These are phyloP conservation scores for Torrubiella hemipterigena DNA, from an alignment of 2,329 filamentous ascomycete species.

Conservation along the genomic window DNA sequence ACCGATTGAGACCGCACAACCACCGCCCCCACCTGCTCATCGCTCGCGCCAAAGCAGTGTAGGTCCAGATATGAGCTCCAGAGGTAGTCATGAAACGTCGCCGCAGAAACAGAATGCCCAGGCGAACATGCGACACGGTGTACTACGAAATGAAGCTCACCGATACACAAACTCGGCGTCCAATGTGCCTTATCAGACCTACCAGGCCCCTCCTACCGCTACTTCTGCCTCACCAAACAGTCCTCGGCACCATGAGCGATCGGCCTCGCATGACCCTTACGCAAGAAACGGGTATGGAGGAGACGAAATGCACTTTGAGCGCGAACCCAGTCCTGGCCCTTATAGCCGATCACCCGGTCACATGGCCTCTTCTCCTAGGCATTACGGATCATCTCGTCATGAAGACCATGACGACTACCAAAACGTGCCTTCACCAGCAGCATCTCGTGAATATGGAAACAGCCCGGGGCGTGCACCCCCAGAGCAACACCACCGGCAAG, in stretches of 20 bases:
- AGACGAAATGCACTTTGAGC: slow-evolving; percentile 3
- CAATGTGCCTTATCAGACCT: slow-evolving; percentile 39
- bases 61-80: slow-evolving; percentile 27
- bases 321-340: slow-evolving; percentile 4
- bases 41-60: slow-evolving; percentile 33
- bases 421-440: slow-evolving; percentile 8
- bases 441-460: slow-evolving; percentile 6
- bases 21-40: slow-evolving; percentile 42
- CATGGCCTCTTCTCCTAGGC: slow-evolving; percentile 1
- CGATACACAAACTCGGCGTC: slow-evolving; percentile 37
- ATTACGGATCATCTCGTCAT: background rate
- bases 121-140: slow-evolving; percentile 52
- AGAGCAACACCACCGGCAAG: slow-evolving; percentile 17
- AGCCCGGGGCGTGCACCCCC: slow-evolving; percentile 5
- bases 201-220: slow-evolving; percentile 26
- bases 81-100: slow-evolving; percentile 26
- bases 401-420: slow-evolving; percentile 2
- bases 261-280: too few relatives aligned
- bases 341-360: slow-evolving; percentile 3
- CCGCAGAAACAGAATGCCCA: slow-evolving; percentile 32
- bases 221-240: slow-evolving; percentile 15
- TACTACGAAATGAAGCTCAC: slow-evolving; percentile 45
- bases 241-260: too few relatives aligned
- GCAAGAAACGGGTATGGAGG: too few relatives aligned
- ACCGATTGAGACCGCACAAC: slow-evolving; percentile 29